A percentile compares a stretch with the other conserved stretches of the same genome.
phyloP scores from a whole-genome alignment of 257 asterid genomes.

The Rubia yunnanensis region DNA sequence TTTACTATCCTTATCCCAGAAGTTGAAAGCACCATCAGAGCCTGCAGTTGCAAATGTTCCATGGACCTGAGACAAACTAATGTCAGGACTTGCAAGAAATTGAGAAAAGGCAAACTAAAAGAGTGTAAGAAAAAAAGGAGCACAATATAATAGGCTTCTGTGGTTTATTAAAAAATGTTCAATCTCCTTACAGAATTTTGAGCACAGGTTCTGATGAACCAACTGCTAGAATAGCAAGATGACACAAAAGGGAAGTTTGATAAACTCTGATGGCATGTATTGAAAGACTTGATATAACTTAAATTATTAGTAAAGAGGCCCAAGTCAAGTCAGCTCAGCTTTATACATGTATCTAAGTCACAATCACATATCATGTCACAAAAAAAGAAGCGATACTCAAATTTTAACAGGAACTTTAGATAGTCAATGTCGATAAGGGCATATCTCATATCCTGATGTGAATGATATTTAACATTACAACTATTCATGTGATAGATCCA shows the following conservation, averaged over 20 bases:
- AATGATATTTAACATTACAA: neutral
- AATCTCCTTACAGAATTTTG: neutral
- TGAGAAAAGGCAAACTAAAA: neutral
- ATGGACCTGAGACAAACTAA: conserved; percentile 45
- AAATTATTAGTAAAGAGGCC: too few species aligned
- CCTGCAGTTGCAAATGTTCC: conserved; percentile 95
- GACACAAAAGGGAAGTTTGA: neutral
- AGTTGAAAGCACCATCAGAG: conserved; percentile 90
- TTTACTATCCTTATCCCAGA: conserved; percentile 98
- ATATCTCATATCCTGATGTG: neutral
- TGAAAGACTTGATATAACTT: neutral
- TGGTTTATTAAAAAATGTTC: neutral
- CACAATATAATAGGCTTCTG: neutral
- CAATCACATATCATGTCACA: neutral
- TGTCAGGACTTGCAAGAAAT: neutral
- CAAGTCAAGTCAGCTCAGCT: neutral
- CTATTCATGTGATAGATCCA: neutral
- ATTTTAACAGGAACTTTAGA: neutral
- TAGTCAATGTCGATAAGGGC: neutral
- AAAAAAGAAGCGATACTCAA: neutral
- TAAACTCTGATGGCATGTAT: neutral
- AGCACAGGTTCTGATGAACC: neutral
- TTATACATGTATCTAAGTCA: neutral
- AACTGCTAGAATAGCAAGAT: neutral
- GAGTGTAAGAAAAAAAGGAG: neutral